phyloP scores from a whole-genome alignment of 2,329 filamentous ascomycete species.

The Triangularia setosa region DNA sequence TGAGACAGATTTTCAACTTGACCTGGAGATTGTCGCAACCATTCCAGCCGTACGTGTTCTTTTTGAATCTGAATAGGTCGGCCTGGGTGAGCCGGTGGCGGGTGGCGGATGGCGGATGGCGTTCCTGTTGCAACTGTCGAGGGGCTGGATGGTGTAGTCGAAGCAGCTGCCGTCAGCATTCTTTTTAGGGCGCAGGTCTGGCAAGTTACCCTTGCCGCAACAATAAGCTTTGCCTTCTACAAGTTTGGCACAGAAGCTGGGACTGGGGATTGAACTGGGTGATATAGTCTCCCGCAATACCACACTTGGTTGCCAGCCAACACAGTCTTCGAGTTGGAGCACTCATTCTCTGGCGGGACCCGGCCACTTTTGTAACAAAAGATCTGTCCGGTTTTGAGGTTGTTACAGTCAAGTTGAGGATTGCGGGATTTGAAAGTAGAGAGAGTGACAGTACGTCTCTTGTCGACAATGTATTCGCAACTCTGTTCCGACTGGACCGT shows the following conservation, averaged over 20 bases:
- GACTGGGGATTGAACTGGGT: slow-evolving; percentile 30
- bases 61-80: slow-evolving; percentile 35
- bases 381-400: neutral
- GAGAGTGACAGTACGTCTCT: neutral
- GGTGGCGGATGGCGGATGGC: slow-evolving; percentile 32
- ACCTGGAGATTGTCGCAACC: slow-evolving; percentile 34
- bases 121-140: slow-evolving; percentile 14
- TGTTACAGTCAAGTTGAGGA: neutral
- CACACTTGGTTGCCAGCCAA: slow-evolving; percentile 20
- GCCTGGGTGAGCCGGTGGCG: slow-evolving; percentile 30
- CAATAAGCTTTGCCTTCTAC: slow-evolving; percentile 33
- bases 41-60: slow-evolving; percentile 36
- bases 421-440: neutral
- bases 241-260: slow-evolving; percentile 27
- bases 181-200: slow-evolving; percentile 35
- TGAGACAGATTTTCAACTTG: slow-evolving; percentile 7
- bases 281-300: slow-evolving; percentile 5
- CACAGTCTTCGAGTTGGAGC: neutral
- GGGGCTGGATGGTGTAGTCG: slow-evolving; percentile 28
- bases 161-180: slow-evolving; percentile 33
- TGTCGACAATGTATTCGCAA: neutral
- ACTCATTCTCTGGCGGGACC: neutral
- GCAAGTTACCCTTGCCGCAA: slow-evolving; percentile 34
- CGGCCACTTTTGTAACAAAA: neutral
- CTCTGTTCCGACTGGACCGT: neutral